These are phyloP conservation scores for Ganoderma multipileum DNA, from an alignment of 1,284 basidiomycete genomes.

Conservation along the genomic window DNA sequence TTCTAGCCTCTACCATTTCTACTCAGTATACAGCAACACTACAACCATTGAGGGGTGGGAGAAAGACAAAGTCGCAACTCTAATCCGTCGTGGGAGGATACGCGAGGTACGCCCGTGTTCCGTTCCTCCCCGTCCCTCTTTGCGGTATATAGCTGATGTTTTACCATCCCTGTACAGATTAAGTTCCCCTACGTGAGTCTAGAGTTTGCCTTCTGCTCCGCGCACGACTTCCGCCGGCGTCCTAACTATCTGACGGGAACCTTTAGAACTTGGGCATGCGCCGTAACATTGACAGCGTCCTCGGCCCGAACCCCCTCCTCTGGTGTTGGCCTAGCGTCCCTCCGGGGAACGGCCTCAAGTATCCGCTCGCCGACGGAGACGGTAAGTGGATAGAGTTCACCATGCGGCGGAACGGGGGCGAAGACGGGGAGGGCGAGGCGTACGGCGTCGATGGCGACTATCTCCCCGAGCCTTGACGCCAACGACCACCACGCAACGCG, in stretches of 20 bases:
- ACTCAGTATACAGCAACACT: constrained; percentile 80
- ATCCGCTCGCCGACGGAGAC: constrained; percentile 70
- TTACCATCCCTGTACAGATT: constrained; percentile 52
- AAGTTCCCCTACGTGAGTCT: constrained; percentile 90
- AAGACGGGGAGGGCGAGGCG: constrained; percentile 13
- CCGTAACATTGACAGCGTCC: constrained; percentile 77
- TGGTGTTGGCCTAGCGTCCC: constrained; percentile 85
- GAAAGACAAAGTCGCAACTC: constrained; percentile 91
- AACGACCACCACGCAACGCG: background rate
- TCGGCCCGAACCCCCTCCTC: constrained; percentile 75
- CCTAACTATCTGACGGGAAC: constrained; percentile 8
- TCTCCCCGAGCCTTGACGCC: constrained; percentile 21
- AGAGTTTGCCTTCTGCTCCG: background rate
- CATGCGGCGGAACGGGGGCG: constrained; percentile 14
- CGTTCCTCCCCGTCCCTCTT: background rate
- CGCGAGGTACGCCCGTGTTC: constrained; percentile 63
- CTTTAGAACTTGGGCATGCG: constrained; percentile 77
- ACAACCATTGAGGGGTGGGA: constrained; percentile 99
- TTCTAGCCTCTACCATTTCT: constrained; percentile 80
- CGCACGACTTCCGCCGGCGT: constrained; percentile 9
- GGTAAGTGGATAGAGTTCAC: constrained; percentile 78
- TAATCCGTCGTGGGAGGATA: constrained; percentile 88
- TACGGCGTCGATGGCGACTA: constrained; percentile 27
- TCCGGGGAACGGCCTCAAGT: constrained; percentile 81
- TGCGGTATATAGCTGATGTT: background rate